Evolutionary conservation across 805 yeast species (phyloP), one percentile per base, ranked within the genome.

Genomic region (Candida michaelii): DNA sequence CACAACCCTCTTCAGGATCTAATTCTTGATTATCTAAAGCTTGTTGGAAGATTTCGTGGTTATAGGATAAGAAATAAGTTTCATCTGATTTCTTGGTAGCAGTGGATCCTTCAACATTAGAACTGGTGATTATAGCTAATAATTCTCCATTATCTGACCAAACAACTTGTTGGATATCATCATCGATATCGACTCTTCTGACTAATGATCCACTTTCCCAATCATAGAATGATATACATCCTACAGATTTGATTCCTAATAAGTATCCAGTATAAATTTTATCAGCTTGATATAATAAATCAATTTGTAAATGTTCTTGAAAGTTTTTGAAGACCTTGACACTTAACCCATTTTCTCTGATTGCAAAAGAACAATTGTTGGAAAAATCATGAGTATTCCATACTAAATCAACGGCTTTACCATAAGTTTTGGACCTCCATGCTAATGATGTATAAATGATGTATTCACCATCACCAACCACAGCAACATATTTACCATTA

Each of bases 381-480:
- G 96, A 81, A 36, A 56, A 54, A 45, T 71, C 74, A 65, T 91
- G 97, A 40, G 85, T 82, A 47, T 95, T 89, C 99, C 99, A 93
- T 32, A 81, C 95, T 62, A 95, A 89, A 58, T 89, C 97, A 42
- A 81, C 68, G 15, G 96, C 97, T 44, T 79, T 76, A 49, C 98
- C 98, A 64, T 86, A 93, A 38, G 89, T 76, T 69, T 89, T 93
- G 58, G 91, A 89, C 71, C 99, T 82, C 99, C 99, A 93, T 1
- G 98, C 98, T 56, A 93, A 77, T 1, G 99, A 91, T 2, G 98
- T 90, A 68, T 91, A 93, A 42, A 93, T 84, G 54, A 91, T 88
- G 63, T 89, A 91, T 66, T 93, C 99, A 46, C 97, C 97, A 67
- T 93, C 99, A 59, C 99, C 99, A 35, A 91, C 85, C 38, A 93